Evolutionary conservation across 2,329 filamentous ascomycete species (phyloP), one percentile per base, ranked within the genome.

Genomic region (Chrysosporium keratinophilum): DNA sequence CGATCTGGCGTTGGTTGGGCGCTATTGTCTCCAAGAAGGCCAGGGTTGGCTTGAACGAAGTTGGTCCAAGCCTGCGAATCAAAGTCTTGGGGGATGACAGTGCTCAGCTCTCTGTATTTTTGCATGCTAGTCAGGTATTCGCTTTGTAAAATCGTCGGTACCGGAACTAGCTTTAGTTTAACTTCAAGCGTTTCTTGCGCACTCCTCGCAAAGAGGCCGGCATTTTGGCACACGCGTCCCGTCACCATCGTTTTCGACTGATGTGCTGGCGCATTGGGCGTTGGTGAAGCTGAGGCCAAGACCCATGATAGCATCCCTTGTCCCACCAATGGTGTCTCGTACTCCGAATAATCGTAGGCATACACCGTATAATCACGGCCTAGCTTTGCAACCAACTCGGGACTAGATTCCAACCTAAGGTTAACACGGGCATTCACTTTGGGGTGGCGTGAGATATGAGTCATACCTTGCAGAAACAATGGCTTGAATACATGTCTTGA

Each of bases 341-440:
- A 87, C 71, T 98, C 93, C 11, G 93, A 96, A 69, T 91, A 97
- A 69, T 98, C 93, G 73, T 88, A 88, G 31, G 91, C 89, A 71
- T 98, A 98, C 54, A 98, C 83, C n/a, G 89, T 93, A 71, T 93
- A 98, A 72, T 98, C 90, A 69, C 80, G 73, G 71, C 85, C 77
- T 56, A 84, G 67, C 75, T 85, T 76, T 65, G 81, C 80, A 45
- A 89, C 75, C 44, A 98, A 78, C 71, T 98, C 93, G 37, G 93
- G 93, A 66, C 93, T 97, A 55, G 11, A 44, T 43, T 54, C 37
- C 56, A 54, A 12, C 5, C 12, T 7, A 55, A 41, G 44, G 39
- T 56, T 48, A 48, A 49, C 28, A 33, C 49, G 45, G 46, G 46
- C 52, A 47, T 51, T 44, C 3, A 19, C 7, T 23, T 40, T 41